Percentiles rank a stretch among this genome's conserved stretches.
These are phyloP conservation scores for Ceratocystis ficicola DNA, from an alignment of 2,329 filamentous ascomycete species.

Conservation along the genomic window DNA sequence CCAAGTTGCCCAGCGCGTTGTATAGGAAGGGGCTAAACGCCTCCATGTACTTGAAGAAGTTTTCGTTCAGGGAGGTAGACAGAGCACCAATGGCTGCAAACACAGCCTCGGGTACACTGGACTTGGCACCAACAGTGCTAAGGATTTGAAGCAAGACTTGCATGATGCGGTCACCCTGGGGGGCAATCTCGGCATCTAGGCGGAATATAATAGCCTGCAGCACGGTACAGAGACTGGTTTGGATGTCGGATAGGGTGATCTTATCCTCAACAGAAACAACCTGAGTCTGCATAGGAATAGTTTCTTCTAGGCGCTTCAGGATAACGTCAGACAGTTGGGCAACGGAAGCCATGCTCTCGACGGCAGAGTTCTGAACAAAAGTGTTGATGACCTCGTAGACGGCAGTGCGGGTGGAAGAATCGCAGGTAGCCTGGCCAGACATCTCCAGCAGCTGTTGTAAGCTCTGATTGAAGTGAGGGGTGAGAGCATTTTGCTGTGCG, in stretches of 20 bases:
- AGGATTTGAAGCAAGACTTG: constrained; percentile 72
- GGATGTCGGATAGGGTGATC: constrained; percentile 93
- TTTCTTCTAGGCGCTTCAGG: constrained; percentile 81
- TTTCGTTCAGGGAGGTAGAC: constrained; percentile 79
- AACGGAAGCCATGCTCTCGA: constrained; percentile 69
- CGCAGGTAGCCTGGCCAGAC: constrained; percentile 69
- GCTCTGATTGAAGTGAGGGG: constrained; percentile 85
- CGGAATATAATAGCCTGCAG: constrained; percentile 83
- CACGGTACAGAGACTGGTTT: constrained; percentile 86
- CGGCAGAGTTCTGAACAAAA: constrained; percentile 82
- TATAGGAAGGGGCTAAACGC: constrained; percentile 85
- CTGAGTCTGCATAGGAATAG: constrained; percentile 76
- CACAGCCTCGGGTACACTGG: constrained; percentile 83
- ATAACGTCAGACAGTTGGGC: constrained; percentile 77
- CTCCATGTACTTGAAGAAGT: constrained; percentile 96
- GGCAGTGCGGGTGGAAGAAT: constrained; percentile 83
- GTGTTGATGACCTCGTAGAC: constrained; percentile 95
- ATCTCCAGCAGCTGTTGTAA: constrained; percentile 74
- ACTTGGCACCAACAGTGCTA: constrained; percentile 65
- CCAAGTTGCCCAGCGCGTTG: constrained; percentile 88
- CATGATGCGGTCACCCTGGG: constrained; percentile 91
- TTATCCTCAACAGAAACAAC: constrained; percentile 95
- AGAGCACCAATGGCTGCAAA: constrained; percentile 89
- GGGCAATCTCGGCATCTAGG: constrained; percentile 79
- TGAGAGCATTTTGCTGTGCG: constrained; percentile 66